phyloP scores from a whole-genome alignment of 2,329 filamentous ascomycete genomes.

The Alternaria postmessia region DNA sequence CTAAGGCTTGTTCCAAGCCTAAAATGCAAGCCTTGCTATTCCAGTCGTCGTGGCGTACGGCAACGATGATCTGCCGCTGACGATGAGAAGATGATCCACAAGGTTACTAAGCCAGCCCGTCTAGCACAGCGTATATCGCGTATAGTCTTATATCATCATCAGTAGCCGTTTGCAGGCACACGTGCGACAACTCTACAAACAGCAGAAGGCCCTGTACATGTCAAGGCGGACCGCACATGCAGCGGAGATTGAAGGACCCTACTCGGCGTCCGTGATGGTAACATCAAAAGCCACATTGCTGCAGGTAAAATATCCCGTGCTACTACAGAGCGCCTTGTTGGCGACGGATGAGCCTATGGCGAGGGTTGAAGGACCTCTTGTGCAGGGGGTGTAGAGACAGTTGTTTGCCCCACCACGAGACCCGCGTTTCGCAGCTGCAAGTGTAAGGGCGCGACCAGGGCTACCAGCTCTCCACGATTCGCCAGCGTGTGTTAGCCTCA shows the following conservation, averaged over 20 bases:
- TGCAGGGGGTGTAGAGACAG: conserved; percentile 7
- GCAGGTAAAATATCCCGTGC: not conserved
- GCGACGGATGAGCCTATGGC: not conserved
- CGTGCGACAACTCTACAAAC: not conserved
- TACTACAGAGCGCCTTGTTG: not conserved
- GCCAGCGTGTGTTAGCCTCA: conserved; percentile 1
- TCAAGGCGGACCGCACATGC: not conserved
- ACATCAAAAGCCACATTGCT: not conserved
- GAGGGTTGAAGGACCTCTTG: not conserved
- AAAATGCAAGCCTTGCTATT: conserved; percentile 10
- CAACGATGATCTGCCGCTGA: conserved; percentile 1
- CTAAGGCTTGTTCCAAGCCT: not conserved
- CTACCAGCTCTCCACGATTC: conserved; percentile 6
- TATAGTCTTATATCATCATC: not conserved
- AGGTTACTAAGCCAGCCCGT: conserved; percentile 1
- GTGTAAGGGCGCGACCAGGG: not conserved
- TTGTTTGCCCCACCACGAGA: conserved; percentile 11
- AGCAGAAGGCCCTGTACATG: not conserved
- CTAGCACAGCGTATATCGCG: not conserved
- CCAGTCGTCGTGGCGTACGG: conserved; percentile 4
- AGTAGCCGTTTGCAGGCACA: not conserved
- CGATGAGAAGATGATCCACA: not conserved
- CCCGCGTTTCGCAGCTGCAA: conserved; percentile 8
- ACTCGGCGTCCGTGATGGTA: not conserved
- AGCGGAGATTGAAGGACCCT: conserved; percentile 3